These are phyloP conservation scores for Aspergillus ibericus DNA, from an alignment of 2,329 filamentous ascomycete genomes.

Conservation along the genomic window DNA sequence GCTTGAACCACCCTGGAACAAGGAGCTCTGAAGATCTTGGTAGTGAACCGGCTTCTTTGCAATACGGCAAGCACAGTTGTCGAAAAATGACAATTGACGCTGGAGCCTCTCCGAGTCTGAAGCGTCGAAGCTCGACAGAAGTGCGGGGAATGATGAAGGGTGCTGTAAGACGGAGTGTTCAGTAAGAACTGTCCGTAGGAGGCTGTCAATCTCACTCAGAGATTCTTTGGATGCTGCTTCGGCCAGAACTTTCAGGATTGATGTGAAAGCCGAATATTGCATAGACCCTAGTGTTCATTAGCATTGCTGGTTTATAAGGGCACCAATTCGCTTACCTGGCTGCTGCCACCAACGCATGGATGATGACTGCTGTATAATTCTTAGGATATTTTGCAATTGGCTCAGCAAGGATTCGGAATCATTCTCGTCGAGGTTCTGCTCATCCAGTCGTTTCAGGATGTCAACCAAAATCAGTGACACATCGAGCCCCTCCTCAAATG, in stretches of 20 bases:
- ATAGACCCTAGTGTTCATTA: conserved; percentile 32
- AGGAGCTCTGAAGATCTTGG: conserved; percentile 55
- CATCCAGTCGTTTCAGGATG: conserved; percentile 63
- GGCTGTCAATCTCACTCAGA: conserved; percentile 32
- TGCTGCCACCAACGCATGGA: conserved; percentile 91
- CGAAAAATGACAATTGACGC: conserved; percentile 69
- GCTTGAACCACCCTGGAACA: conserved; percentile 34
- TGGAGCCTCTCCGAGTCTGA: conserved; percentile 33
- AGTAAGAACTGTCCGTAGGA: conserved; percentile 37
- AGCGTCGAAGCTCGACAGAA: conserved; percentile 39
- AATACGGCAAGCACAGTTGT: conserved; percentile 78
- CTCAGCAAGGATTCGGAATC: conserved; percentile 62
- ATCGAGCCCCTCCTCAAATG: conserved; percentile 83
- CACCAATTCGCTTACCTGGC: conserved; percentile 45
- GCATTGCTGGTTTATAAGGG: not conserved
- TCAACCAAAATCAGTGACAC: conserved; percentile 74
- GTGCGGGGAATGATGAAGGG: conserved; percentile 37
- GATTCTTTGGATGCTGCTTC: conserved; percentile 32
- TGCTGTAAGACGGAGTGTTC: conserved; percentile 40
- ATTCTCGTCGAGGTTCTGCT: conserved; percentile 44
- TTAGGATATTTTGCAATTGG: conserved; percentile 77
- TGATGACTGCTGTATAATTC: conserved; percentile 76
- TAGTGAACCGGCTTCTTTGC: conserved; percentile 78
- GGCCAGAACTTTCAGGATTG: conserved; percentile 41
- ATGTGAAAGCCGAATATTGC: conserved; percentile 44